Evolutionary conservation across 2,329 filamentous ascomycete species (phyloP).

Genomic region (Orbilia blumenaviensis): DNA sequence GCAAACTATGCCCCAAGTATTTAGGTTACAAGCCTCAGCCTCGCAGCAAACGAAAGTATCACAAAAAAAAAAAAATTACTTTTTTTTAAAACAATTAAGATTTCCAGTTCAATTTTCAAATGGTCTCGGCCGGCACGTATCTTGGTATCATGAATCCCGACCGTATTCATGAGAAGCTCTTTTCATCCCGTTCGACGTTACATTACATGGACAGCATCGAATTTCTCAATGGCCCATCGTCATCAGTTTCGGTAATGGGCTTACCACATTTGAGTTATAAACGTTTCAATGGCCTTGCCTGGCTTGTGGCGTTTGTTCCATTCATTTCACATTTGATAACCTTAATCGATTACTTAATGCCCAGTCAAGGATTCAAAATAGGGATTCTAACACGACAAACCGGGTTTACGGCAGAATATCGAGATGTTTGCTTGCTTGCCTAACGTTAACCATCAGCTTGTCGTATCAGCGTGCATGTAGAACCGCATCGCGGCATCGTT

Average conservation of each 20-base stretch:
- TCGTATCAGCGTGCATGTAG: slow-evolving; percentile 1
- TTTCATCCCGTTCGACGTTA: slow-evolving; percentile 16
- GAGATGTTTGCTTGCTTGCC: background rate
- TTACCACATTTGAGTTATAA: slow-evolving; percentile 25
- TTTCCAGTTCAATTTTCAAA: too few relatives aligned
- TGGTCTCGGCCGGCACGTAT: background rate
- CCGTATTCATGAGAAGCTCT: background rate
- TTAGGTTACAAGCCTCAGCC: too few relatives aligned
- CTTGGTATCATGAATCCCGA: background rate
- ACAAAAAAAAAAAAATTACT: too few relatives aligned
- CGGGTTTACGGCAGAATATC: background rate
- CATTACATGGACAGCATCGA: background rate
- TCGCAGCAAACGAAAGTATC: too few relatives aligned
- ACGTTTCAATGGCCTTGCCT: slow-evolving; percentile 8
- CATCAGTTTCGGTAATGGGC: slow-evolving; percentile 3
- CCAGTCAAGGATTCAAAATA: background rate
- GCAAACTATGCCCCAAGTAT: too few relatives aligned
- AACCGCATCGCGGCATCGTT: slow-evolving; percentile 6
- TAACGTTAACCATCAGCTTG: too few relatives aligned
- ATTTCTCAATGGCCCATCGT: background rate
- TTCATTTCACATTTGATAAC: background rate
- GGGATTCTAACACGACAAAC: background rate
- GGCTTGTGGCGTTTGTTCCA: background rate
- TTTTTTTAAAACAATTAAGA: too few relatives aligned
- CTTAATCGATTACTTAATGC: background rate